Base-by-base conservation (phyloP, 2,329 filamentous ascomycete species). In the Trichocomaceae sp. region DNA sequence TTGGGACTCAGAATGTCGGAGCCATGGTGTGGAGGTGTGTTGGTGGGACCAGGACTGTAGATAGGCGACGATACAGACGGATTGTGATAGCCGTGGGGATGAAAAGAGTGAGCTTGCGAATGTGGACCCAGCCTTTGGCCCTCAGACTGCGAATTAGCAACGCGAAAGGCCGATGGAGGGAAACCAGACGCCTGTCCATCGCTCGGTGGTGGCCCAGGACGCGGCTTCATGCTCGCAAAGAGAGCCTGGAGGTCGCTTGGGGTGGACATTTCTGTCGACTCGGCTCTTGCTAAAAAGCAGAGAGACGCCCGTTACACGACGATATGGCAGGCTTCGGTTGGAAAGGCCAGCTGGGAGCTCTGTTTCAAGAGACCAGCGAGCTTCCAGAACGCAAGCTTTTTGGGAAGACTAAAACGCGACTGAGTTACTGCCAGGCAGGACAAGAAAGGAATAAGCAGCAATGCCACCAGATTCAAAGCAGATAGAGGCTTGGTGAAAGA, bases 1-100 rank as follows among this genome's bases (percentile, higher is more conserved):
- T 76, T 79, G 9, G 82, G 81, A 64, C 81, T 84, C 66, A 84
- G 75, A 62, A 84, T 73, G 58, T 79, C 78, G 55, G 81, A 82
- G 41, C 73, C 70, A 65, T 83, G 79, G 55, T 78, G 78, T 54
- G 81, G 80, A 47, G 80, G 78, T 22, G 77, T 77, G 55, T 77
- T 78, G 57, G 72, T 68, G 17, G 74, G 73, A 9, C 78, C 77
- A 49, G 82, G 81, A 44, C 80, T 83, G 63, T 79, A 79, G 52
- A 83, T 66, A 35, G 80, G 77, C 42, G 82, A 83, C 13, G 81
- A 80, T 29, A 83, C 79, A 17, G 77, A 77, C 35, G 82, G 79
- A 57, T 78, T 77, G 55, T 78, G 78, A 61, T 83, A 80, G 46
- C 68, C 69, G 50, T 72, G 67, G 31, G 63, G 61, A 17, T 55